A percentile compares a stretch with the other conserved stretches of the same genome.
These are phyloP conservation scores for Pisolithus sp. DNA, from an alignment of 768 basidiomycete species.

Conservation along the genomic window DNA sequence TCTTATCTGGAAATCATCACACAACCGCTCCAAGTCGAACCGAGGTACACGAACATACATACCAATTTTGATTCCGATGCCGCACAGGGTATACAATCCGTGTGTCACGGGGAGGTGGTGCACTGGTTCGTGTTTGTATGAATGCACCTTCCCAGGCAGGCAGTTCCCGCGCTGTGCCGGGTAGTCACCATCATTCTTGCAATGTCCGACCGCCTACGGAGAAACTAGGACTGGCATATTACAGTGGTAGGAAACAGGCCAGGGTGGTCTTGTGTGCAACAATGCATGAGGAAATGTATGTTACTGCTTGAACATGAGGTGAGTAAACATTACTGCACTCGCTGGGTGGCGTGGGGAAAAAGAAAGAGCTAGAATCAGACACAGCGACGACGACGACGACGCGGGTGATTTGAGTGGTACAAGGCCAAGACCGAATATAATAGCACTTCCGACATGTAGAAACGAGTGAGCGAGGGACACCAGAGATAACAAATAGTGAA, in stretches of 20 bases:
- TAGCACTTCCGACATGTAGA: conserved; percentile 24
- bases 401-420: conserved; percentile 30
- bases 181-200: not conserved
- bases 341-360: conserved; percentile 18
- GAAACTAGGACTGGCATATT: conserved; percentile 12
- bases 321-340: conserved; percentile 24
- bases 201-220: conserved; percentile 9
- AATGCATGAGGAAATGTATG: conserved; percentile 19
- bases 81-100: not conserved
- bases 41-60: not conserved
- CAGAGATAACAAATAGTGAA: conserved; percentile 18
- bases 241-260: conserved; percentile 13
- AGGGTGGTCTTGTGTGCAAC: conserved; percentile 11
- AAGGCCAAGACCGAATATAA: conserved; percentile 32
- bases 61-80: not conserved
- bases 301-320: conserved; percentile 24
- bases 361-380: conserved; percentile 20
- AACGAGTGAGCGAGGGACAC: conserved; percentile 17
- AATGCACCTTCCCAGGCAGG: not conserved
- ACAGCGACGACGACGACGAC: conserved; percentile 22
- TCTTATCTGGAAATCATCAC: not conserved
- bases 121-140: not conserved
- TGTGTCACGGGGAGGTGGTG: not conserved
- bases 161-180: not conserved
- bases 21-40: too few species aligned